Conservation (phyloP, 208 protist genomes). For the Pavlovales sp. region DNA sequence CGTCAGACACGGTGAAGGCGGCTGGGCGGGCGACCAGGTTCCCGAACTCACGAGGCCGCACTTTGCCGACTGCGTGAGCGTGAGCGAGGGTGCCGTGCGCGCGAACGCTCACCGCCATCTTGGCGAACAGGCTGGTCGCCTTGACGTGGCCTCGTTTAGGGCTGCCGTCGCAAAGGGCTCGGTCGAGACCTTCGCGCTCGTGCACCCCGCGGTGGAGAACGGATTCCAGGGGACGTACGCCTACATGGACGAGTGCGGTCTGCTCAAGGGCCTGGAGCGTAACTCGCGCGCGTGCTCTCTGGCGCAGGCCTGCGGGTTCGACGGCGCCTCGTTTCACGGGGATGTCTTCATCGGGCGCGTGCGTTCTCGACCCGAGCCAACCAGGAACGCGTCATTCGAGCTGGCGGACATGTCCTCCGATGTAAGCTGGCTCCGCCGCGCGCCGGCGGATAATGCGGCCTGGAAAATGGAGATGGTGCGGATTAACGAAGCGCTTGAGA, state of each 20-base stretch:
- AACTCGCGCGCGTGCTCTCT: neutral
- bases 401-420: neutral
- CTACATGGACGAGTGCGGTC: slow-evolving; percentile 9
- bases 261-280: neutral
- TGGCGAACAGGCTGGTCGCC: neutral
- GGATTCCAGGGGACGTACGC: neutral
- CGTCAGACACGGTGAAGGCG: neutral
- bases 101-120: neutral
- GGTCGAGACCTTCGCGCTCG: slow-evolving; percentile 17
- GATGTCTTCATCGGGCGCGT: slow-evolving; percentile 15
- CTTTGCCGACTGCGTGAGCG: neutral
- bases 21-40: neutral
- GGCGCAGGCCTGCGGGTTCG: neutral
- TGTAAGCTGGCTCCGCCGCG: neutral
- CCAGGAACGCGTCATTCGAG: neutral
- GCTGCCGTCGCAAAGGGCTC: neutral
- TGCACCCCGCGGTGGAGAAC: neutral
- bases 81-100: neutral
- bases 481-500: neutral
- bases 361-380: neutral
- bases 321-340: slow-evolving; percentile 7
- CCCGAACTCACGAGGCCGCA: neutral
- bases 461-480: neutral
- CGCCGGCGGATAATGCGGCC: slow-evolving; percentile 10
- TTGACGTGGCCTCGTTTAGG: neutral